phyloP scores from a whole-genome alignment of 331 rosid genomes.

The Saraca asoca region DNA sequence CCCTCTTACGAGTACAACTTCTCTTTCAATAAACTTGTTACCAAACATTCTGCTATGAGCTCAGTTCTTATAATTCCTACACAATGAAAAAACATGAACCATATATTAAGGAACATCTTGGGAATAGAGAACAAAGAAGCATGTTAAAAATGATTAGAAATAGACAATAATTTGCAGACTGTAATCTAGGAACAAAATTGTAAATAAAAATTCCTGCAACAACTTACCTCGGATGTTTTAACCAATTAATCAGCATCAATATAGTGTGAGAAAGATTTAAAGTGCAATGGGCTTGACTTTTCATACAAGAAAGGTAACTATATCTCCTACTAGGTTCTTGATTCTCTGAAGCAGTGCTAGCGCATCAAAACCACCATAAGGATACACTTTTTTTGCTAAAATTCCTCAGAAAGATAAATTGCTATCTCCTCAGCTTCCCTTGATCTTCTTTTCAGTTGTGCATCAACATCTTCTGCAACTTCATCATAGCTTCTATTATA shows the following conservation, averaged over 20 bases:
- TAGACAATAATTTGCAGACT: slow-evolving; percentile 23
- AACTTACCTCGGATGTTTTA: slow-evolving; percentile 61
- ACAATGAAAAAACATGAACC: slow-evolving; percentile 24
- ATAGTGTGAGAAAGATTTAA: slow-evolving; percentile 41
- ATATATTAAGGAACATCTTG: background rate
- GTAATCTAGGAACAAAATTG: slow-evolving; percentile 10
- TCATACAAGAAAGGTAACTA: slow-evolving; percentile 66
- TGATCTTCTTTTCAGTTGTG: too few species aligned
- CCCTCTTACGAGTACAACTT: slow-evolving; percentile 80
- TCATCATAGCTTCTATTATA: too few species aligned
- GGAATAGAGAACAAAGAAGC: slow-evolving; percentile 7
- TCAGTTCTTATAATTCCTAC: slow-evolving; percentile 67
- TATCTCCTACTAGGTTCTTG: slow-evolving; percentile 61
- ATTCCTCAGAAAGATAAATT: slow-evolving; percentile 62
- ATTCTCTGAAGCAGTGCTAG: slow-evolving; percentile 62
- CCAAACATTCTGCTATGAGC: slow-evolving; percentile 76
- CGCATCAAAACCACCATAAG: slow-evolving; percentile 59
- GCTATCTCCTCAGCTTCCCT: too few species aligned
- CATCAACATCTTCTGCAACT: too few species aligned
- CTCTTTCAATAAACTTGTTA: slow-evolving; percentile 75
- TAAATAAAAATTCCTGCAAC: slow-evolving; percentile 28
- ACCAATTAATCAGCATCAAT: slow-evolving; percentile 45
- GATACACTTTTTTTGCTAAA: slow-evolving; percentile 67
- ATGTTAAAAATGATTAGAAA: too few species aligned
- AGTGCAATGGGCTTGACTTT: slow-evolving; percentile 55